Percentiles rank a stretch among this genome's conserved stretches.
Evolutionary conservation across 2,329 filamentous ascomycete genomes (phyloP).

Genomic region (Drechslerella dactyloides): DNA sequence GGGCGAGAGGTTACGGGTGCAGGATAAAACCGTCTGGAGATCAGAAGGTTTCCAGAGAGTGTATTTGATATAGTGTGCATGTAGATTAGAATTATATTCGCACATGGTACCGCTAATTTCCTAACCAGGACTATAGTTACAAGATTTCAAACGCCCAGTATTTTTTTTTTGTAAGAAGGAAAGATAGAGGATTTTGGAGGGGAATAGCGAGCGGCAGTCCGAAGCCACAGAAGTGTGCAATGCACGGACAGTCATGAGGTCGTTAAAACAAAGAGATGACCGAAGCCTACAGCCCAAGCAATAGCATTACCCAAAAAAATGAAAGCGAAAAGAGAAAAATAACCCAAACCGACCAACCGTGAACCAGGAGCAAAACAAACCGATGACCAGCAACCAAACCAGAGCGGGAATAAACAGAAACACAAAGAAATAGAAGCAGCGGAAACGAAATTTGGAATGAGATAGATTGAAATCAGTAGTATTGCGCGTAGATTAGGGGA

Average conservation of each 20-base stretch:
- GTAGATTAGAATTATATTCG: slow-evolving; percentile 51
- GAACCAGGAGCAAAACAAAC: slow-evolving; percentile 44
- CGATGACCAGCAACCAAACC: slow-evolving; percentile 34
- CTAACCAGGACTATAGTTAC: slow-evolving; percentile 49
- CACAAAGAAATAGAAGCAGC: too few relatives aligned
- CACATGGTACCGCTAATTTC: slow-evolving; percentile 36
- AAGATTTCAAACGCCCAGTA: slow-evolving; percentile 45
- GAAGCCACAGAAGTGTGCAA: slow-evolving; percentile 44
- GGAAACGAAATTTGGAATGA: too few relatives aligned
- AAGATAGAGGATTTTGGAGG: slow-evolving; percentile 3
- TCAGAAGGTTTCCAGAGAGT: too few relatives aligned
- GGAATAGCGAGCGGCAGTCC: slow-evolving; percentile 33
- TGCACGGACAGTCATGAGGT: slow-evolving; percentile 49
- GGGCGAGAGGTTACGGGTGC: neutral
- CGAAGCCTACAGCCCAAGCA: slow-evolving; percentile 21
- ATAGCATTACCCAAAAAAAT: slow-evolving; percentile 44
- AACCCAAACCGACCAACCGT: slow-evolving; percentile 41
- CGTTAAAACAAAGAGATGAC: slow-evolving; percentile 45
- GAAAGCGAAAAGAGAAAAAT: slow-evolving; percentile 30
- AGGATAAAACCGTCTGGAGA: too few relatives aligned
- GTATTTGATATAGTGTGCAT: slow-evolving; percentile 28
- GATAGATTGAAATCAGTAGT: slow-evolving; percentile 8
- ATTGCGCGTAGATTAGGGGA: slow-evolving; percentile 39
- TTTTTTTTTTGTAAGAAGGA: slow-evolving; percentile 32
- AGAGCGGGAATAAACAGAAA: slow-evolving; percentile 17